Evolutionary conservation across 2,329 filamentous ascomycete species (phyloP).

Genomic region (Pochonia chlamydosporia): DNA sequence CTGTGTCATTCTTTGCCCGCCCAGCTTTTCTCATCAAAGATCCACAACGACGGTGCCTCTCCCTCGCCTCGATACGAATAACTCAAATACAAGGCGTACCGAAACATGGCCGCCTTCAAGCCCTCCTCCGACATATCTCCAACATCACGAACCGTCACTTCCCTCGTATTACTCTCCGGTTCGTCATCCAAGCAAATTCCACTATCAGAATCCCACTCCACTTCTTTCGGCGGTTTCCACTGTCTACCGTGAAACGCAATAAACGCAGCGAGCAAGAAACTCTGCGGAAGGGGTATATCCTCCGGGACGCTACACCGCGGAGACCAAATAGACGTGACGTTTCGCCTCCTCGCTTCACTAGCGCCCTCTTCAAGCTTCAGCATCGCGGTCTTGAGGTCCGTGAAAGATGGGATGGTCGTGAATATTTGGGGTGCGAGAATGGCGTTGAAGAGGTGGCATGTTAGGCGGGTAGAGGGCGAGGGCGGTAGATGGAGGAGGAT

Average conservation of each 20-base stretch:
- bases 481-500: slow-evolving; percentile 21
- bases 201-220: slow-evolving; percentile 4
- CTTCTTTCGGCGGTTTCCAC: slow-evolving; percentile 9
- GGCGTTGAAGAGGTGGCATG: slow-evolving; percentile 25
- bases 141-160: slow-evolving; percentile 14
- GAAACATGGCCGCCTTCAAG: slow-evolving; percentile 23
- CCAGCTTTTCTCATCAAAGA: slow-evolving; percentile 19
- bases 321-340: slow-evolving; percentile 24
- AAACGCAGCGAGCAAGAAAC: slow-evolving; percentile 26
- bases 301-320: slow-evolving; percentile 26
- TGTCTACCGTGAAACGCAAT: slow-evolving; percentile 20
- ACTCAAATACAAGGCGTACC: slow-evolving; percentile 29
- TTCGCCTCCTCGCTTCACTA: slow-evolving; percentile 17
- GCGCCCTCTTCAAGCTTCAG: slow-evolving; percentile 16
- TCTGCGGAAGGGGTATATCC: slow-evolving; percentile 21
- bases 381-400: slow-evolving; percentile 20
- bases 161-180: no score
- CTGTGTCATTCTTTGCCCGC: slow-evolving; percentile 4
- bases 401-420: slow-evolving; percentile 21
- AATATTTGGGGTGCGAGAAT: slow-evolving; percentile 23
- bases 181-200: slow-evolving; percentile 9
- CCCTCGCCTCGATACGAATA: slow-evolving; percentile 20
- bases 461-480: slow-evolving; percentile 22
- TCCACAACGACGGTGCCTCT: slow-evolving; percentile 24
- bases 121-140: slow-evolving; percentile 16